Evolutionary conservation across 208 protist species (phyloP).

Genomic region (Endotrypanum monterogeii): DNA sequence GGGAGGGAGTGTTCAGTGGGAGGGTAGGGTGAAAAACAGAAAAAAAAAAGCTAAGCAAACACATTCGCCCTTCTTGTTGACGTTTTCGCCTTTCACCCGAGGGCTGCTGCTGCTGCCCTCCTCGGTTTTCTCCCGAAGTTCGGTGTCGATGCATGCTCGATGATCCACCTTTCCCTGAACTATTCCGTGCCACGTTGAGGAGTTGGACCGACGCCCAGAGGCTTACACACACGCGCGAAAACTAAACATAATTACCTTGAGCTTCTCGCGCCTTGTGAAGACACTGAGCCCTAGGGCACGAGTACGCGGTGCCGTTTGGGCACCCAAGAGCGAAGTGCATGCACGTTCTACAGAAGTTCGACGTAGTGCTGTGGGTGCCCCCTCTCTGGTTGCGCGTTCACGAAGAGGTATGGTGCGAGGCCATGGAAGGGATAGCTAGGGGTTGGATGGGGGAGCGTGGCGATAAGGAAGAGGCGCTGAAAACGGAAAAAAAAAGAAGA

Average conservation of each 20-base stretch:
- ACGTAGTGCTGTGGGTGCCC: background rate
- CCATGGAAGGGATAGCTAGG: background rate
- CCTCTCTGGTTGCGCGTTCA: background rate
- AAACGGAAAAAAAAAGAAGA: constrained; percentile 18
- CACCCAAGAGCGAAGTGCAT: background rate
- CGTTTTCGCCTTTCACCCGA: background rate
- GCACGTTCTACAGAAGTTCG: background rate
- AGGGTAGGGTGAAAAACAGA: background rate
- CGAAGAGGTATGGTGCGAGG: background rate
- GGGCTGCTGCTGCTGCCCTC: background rate
- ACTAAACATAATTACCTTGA: no score
- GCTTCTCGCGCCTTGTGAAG: background rate
- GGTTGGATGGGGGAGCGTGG: no score
- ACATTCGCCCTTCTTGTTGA: background rate
- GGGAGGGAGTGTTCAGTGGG: background rate
- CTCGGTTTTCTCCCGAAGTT: background rate
- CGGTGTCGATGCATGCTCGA: background rate
- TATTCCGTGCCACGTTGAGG: background rate
- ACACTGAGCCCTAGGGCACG: background rate
- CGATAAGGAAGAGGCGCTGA: background rate
- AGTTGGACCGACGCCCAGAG: background rate
- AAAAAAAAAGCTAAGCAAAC: background rate
- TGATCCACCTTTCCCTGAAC: no score
- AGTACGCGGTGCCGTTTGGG: background rate
- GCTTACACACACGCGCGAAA: background rate